Conservation (phyloP, 2,329 filamentous ascomycete genomes). For the Didymosphaeria variabile region DNA sequence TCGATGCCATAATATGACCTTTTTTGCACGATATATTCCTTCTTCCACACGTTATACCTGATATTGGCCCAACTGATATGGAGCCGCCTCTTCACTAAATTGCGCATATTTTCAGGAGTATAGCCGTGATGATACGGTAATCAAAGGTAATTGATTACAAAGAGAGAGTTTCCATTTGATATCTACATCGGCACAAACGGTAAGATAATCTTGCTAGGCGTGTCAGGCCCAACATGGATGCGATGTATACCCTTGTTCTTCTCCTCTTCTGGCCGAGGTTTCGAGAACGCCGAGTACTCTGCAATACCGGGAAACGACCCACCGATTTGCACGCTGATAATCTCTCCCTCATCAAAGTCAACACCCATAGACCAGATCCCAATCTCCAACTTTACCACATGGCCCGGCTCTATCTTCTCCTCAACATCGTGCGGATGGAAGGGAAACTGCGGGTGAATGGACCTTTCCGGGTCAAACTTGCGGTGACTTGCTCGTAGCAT, state of each 20-base stretch:
- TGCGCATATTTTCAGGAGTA: no score
- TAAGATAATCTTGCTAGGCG: constrained; percentile 5
- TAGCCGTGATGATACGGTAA: no score
- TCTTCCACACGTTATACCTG: no score
- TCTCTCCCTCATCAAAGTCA: constrained; percentile 56
- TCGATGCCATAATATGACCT: no score
- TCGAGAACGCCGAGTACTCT: constrained; percentile 10
- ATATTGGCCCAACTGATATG: no score
- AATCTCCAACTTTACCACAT: constrained; percentile 58
- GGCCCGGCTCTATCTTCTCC: constrained; percentile 53
- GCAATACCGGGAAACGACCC: constrained; percentile 4
- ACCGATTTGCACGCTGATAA: constrained; percentile 15
- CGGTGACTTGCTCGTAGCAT: constrained; percentile 51
- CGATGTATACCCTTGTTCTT: constrained; percentile 12
- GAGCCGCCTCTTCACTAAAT: no score
- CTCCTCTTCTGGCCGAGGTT: constrained; percentile 7
- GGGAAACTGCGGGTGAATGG: constrained; percentile 37
- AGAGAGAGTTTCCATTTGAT: not conserved
- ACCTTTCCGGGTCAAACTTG: constrained; percentile 34
- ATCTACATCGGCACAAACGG: constrained; percentile 1
- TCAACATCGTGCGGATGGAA: constrained; percentile 54
- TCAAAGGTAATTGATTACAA: not conserved
- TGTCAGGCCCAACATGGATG: constrained; percentile 4
- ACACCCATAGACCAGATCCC: constrained; percentile 59
- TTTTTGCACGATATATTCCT: no score